These are phyloP conservation scores for Dactylellina haptotyla DNA, from an alignment of 2,329 filamentous ascomycete genomes.

Conservation along the genomic window DNA sequence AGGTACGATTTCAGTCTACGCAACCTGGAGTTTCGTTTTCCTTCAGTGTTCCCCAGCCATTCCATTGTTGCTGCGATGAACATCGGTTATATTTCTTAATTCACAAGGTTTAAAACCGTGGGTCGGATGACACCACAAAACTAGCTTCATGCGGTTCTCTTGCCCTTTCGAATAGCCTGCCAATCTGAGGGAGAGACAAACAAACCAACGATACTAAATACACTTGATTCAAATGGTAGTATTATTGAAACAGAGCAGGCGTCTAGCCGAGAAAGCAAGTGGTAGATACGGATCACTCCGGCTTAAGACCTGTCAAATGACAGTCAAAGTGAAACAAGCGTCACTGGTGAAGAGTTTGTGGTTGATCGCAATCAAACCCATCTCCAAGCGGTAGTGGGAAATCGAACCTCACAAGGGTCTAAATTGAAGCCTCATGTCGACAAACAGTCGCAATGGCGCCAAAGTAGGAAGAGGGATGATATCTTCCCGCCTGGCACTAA, in stretches of 20 bases:
- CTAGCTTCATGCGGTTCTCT: conserved; percentile 50
- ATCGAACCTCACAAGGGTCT: background rate
- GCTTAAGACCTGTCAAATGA: conserved; percentile 15
- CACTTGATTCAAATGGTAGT: conserved; percentile 6
- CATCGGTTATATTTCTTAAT: conserved; percentile 39
- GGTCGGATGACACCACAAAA: conserved; percentile 52
- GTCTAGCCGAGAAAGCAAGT: conserved; percentile 40
- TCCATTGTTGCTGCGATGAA: conserved; percentile 25
- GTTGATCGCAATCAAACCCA: conserved; percentile 13
- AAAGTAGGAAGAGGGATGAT: conserved; percentile 1
- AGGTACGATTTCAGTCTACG: too few species aligned
- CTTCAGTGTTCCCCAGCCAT: conserved; percentile 45
- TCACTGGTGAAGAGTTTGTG: background rate
- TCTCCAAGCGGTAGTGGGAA: background rate
- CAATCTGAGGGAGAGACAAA: conserved; percentile 25
- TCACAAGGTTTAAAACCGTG: conserved; percentile 45
- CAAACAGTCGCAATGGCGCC: conserved; percentile 10
- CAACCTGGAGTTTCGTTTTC: too few species aligned
- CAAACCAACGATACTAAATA: background rate
- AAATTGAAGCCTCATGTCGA: background rate
- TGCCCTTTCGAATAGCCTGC: conserved; percentile 40
- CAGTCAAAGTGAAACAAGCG: background rate
- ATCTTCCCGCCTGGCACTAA: background rate
- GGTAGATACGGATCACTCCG: conserved; percentile 19
- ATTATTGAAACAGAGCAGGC: conserved; percentile 12